phyloP scores from a whole-genome alignment of 2,329 filamentous ascomycete species.

The Xylariaceae sp. region DNA sequence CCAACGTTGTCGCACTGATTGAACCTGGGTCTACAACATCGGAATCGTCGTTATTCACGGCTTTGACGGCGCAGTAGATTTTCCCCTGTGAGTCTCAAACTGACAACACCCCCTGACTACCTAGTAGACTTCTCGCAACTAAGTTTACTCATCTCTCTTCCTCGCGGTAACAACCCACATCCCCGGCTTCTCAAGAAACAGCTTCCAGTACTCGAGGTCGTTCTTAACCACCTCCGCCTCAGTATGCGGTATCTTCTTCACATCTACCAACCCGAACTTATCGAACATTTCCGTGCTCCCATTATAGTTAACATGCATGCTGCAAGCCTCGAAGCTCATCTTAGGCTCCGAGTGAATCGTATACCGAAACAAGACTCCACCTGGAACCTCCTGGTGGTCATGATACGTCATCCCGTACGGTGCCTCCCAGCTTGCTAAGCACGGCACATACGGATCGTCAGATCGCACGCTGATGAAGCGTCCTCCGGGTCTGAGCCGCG shows the following conservation, averaged over 20 bases:
- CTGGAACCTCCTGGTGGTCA: constrained; percentile 17
- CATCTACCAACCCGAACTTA: constrained; percentile 20
- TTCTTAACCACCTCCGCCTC: constrained; percentile 17
- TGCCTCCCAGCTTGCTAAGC: constrained; percentile 9
- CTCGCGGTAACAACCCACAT: constrained; percentile 19
- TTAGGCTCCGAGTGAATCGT: constrained; percentile 3
- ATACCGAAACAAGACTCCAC: constrained; percentile 19
- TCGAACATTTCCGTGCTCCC: constrained; percentile 21
- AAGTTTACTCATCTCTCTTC: constrained; percentile 7
- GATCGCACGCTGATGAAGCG: constrained; percentile 25
- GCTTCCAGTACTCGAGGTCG: constrained; percentile 22
- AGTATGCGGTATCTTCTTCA: constrained; percentile 20
- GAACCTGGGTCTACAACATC: no score
- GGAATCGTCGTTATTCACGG: no score
- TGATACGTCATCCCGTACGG: constrained; percentile 13
- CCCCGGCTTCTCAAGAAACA: constrained; percentile 20
- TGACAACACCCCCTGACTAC: no score
- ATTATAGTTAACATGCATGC: constrained; percentile 20
- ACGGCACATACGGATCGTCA: constrained; percentile 11
- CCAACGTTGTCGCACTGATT: no score
- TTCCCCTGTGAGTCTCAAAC: no score
- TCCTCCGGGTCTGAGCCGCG: constrained; percentile 26
- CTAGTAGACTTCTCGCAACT: no score
- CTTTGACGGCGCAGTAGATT: no score
- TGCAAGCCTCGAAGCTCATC: constrained; percentile 18